Base-by-base conservation (phyloP, 2,329 filamentous ascomycete genomes). In the Aspergillus sp. region DNA sequence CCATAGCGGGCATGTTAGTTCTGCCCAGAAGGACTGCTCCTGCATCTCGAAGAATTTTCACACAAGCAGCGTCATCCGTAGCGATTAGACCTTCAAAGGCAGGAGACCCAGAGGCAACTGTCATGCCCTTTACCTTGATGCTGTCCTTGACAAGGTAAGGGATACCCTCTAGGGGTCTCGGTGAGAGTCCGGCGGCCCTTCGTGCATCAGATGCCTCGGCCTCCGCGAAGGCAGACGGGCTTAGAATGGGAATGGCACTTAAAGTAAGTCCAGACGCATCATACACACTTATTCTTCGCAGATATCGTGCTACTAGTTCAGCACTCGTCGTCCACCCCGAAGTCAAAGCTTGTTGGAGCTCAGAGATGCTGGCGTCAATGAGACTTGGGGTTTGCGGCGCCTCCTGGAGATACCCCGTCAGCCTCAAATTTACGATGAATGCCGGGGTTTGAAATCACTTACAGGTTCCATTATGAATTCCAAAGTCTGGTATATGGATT, bases 1-100 rank as follows among this genome's bases (percentile, higher is more conserved):
- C 84, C 82, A 86, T 84, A 0, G 84, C 80, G 0, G 81, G 84
- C 79, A 86, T 84, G 56, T 86, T 87, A 0, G 84, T 85, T 45
- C 79, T 77, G 0, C 84, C 84, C 0, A 85, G 71, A 19, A 84
- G 67, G 1, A 85, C 71, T 0, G 77, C 81, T 1, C 83, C 82
- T 1, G 81, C 80, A 27, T 76, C 71, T 4, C 78, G 74, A 6
- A 87, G 70, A 9, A 72, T 69, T 11, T 75, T 63, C 0, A 83
- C 82, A 6, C 80, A 78, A 3, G 79, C 80, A 1, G 83, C 81
- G 66, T 87, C 83, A 45, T 82, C 76, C 7, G 75, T 79, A 0
- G 84, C 77, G 2, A 81, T 62, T 0, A 87, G 65, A 7, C 79
- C 65, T 33, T 76, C 64, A 54, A 87, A 83, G 0, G 84, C 84